phyloP scores from a whole-genome alignment of 345 rosid species.

The Psidium guajava region DNA sequence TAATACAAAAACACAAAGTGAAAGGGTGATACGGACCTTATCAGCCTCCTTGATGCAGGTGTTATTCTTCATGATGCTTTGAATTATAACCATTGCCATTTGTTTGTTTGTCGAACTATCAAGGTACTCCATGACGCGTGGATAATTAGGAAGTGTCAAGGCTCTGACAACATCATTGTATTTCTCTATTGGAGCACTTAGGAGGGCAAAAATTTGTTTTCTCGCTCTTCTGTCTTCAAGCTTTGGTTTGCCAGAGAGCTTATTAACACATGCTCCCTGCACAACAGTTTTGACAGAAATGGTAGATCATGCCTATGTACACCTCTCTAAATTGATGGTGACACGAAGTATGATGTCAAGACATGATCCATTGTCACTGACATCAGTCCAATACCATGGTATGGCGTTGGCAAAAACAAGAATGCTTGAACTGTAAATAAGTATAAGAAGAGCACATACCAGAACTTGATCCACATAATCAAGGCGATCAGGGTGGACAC shows the following conservation, averaged over 20 bases:
- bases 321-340: neutral
- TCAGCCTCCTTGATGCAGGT: constrained; percentile 65
- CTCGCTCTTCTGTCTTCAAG: constrained; percentile 66
- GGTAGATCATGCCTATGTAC: neutral
- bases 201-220: constrained; percentile 85
- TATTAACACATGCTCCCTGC: constrained; percentile 80
- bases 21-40: constrained; percentile 34
- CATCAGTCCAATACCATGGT: neutral
- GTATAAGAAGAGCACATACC: constrained; percentile 37
- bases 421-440: neutral
- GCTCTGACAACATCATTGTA: constrained; percentile 77
- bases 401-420: neutral
- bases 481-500: constrained; percentile 86
- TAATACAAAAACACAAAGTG: neutral
- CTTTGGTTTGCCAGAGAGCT: constrained; percentile 54
- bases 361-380: neutral
- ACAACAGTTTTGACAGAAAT: neutral
- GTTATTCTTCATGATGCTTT: constrained; percentile 75
- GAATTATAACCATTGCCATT: constrained; percentile 86
- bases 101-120: constrained; percentile 74
- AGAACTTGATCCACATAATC: constrained; percentile 91
- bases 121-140: constrained; percentile 79
- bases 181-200: constrained; percentile 91
- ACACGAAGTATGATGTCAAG: neutral
- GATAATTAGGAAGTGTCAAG: constrained; percentile 78